Percentiles rank a stretch among this genome's conserved stretches.
Conservation (phyloP, 1,284 basidiomycete species). For the Malassezia obtusa region DNA sequence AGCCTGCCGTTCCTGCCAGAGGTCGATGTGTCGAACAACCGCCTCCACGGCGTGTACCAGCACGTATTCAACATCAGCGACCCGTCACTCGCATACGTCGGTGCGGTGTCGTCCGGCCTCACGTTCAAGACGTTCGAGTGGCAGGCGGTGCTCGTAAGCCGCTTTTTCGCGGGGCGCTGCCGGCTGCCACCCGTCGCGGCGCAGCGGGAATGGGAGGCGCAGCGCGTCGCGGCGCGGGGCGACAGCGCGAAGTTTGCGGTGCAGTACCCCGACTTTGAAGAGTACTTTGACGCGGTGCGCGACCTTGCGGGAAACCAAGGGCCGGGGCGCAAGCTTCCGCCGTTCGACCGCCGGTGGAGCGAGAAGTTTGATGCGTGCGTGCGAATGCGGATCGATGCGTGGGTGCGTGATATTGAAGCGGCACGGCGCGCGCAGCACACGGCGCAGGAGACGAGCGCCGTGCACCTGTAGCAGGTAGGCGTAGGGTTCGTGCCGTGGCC, state of each 20-base stretch:
- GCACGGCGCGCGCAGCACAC: no score
- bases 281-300: background rate
- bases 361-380: background rate
- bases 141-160: conserved; percentile 1
- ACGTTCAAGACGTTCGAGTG: conserved; percentile 9
- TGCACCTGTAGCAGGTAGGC: no score
- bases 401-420: no score
- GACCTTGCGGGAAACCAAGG: background rate
- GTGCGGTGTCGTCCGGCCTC: background rate
- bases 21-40: background rate
- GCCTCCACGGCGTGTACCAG: background rate
- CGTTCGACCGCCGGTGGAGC: background rate
- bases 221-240: background rate
- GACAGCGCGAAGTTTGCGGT: background rate
- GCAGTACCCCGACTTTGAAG: conserved; percentile 1
- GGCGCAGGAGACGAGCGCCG: no score
- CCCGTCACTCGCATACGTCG: background rate
- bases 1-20: background rate
- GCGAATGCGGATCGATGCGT: background rate
- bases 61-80: background rate
- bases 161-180: background rate
- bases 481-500: no score
- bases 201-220: background rate
- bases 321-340: conserved; percentile 1
- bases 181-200: background rate